Conservation (phyloP, 495 filamentous ascomycete genomes). For the Aspergillus sclerotioniger region DNA sequence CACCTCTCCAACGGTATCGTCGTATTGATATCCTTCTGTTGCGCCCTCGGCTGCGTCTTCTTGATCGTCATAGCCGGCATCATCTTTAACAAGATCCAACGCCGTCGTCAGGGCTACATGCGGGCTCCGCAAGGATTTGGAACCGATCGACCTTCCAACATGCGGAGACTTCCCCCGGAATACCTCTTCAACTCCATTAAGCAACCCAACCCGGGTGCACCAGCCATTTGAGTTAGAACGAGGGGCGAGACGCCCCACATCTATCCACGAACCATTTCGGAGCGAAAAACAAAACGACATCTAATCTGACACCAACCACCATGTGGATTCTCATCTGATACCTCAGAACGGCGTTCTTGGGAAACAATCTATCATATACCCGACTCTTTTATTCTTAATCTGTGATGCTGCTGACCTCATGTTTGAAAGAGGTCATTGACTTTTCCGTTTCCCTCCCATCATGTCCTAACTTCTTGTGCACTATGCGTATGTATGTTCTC, state of each 20-base stretch:
- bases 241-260: background rate
- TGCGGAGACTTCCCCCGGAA: conserved; percentile 77
- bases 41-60: conserved; percentile 82
- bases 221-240: conserved; percentile 33
- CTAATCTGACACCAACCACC: background rate
- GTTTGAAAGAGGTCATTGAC: background rate
- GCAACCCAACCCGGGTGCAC: conserved; percentile 38
- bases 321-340: conserved; percentile 16
- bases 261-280: background rate
- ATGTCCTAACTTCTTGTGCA: background rate
- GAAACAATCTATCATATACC: conserved; percentile 34
- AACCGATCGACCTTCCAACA: conserved; percentile 67
- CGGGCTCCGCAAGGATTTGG: conserved; percentile 72
- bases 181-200: conserved; percentile 65
- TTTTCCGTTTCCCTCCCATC: background rate
- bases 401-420: background rate
- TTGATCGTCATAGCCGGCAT: conserved; percentile 83
- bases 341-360: conserved; percentile 35
- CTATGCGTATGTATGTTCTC: background rate
- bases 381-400: conserved; percentile 22
- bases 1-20: conserved; percentile 80
- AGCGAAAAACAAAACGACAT: background rate
- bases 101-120: conserved; percentile 81
- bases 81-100: conserved; percentile 77
- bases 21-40: conserved; percentile 88